These are phyloP conservation scores for Fusarium irregulare DNA, from an alignment of 2,329 filamentous ascomycete species.

Conservation along the genomic window DNA sequence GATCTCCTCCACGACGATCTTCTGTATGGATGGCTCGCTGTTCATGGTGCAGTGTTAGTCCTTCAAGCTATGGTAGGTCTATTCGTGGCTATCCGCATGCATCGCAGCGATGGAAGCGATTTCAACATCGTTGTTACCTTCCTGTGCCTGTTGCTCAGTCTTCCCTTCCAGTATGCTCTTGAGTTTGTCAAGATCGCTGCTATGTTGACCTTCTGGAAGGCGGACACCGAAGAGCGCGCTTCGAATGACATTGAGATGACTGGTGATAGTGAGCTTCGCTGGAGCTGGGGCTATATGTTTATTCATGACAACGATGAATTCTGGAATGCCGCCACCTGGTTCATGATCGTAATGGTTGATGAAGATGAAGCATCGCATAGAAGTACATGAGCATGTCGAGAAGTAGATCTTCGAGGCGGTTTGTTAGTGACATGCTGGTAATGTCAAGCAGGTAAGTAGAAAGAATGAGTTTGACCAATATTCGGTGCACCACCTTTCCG, in stretches of 20 bases:
- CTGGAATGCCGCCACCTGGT: not conserved
- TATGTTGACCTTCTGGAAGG: conserved; percentile 13
- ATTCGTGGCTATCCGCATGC: not conserved
- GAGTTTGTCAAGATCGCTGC: conserved; percentile 22
- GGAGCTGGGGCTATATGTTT: not conserved
- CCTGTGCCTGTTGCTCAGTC: not conserved
- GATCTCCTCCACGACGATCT: not conserved
- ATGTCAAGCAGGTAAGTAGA: not conserved
- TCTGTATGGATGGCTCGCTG: not conserved
- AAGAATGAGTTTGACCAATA: not conserved
- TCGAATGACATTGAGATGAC: conserved; percentile 1
- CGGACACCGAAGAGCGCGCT: not conserved
- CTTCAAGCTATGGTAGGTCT: not conserved
- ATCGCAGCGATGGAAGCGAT: not conserved
- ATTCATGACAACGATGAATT: not conserved
- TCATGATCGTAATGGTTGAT: not conserved
- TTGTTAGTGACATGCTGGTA: not conserved
- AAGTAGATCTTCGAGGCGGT: not conserved
- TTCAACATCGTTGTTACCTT: not conserved
- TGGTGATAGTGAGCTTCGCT: not conserved
- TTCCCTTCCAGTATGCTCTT: conserved; percentile 5
- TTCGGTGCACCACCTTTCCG: not conserved
- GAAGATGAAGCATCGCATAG: no score
- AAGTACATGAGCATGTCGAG: not conserved
- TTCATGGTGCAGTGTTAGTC: not conserved